Conservation (phyloP, 306 rosid species). For the Prunus salicina region DNA sequence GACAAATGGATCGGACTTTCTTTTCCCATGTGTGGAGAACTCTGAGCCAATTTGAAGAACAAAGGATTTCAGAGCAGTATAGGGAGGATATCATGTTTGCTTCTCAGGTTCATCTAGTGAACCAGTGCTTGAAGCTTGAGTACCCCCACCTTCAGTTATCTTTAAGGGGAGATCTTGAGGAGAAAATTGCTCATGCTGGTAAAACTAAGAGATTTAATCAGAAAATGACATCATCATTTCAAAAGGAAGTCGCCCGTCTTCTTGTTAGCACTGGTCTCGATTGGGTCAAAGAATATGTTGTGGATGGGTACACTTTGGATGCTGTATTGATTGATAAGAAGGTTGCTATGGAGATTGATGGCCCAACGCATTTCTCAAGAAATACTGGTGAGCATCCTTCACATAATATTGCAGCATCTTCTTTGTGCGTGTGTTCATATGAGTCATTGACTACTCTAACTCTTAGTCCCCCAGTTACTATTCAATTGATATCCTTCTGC, state of each 20-base stretch:
- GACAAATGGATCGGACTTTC: slow-evolving; percentile 67
- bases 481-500: slow-evolving; percentile 16
- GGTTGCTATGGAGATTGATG: slow-evolving; percentile 93
- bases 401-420: slow-evolving; percentile 4
- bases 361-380: slow-evolving; percentile 98
- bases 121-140: slow-evolving; percentile 89
- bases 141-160: slow-evolving; percentile 70
- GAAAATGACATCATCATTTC: slow-evolving; percentile 72
- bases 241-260: slow-evolving; percentile 84
- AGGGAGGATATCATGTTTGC: slow-evolving; percentile 88
- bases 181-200: slow-evolving; percentile 56
- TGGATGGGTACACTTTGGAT: slow-evolving; percentile 79
- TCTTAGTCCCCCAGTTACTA: neutral
- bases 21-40: slow-evolving; percentile 64
- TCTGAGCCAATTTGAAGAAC: slow-evolving; percentile 61
- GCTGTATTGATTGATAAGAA: slow-evolving; percentile 72
- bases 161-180: slow-evolving; percentile 52
- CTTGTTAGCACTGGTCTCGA: slow-evolving; percentile 76
- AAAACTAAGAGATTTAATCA: slow-evolving; percentile 75
- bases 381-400: slow-evolving; percentile 56
- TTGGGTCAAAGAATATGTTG: slow-evolving; percentile 71
- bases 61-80: slow-evolving; percentile 75
- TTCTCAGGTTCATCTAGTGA: slow-evolving; percentile 78
- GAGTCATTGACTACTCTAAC: slow-evolving; percentile 10
- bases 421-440: slow-evolving; percentile 6